These are phyloP conservation scores for Sambucus nigra DNA, from an alignment of 129 eudicot genomes.

Conservation along the genomic window DNA sequence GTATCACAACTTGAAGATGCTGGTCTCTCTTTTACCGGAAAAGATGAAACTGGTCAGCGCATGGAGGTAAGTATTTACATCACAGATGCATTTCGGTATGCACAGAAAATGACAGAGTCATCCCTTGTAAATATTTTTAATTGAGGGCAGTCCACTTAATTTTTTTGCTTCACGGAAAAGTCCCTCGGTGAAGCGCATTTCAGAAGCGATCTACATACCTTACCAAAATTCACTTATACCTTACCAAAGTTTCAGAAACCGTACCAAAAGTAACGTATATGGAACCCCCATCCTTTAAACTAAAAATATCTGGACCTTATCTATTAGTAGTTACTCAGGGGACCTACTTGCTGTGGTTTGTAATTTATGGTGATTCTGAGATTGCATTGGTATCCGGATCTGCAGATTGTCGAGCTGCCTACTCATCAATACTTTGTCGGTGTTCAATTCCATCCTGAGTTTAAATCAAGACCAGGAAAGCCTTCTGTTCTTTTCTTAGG, in stretches of 20 bases:
- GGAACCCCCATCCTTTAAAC: too few species aligned
- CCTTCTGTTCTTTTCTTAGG: constrained; percentile 92
- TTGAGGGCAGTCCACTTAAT: too few species aligned
- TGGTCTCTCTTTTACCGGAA: constrained; percentile 82
- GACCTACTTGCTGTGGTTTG: neutral
- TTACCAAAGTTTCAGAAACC: too few species aligned
- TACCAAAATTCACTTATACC: too few species aligned
- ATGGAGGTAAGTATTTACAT: constrained; percentile 57
- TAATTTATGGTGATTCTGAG: constrained; percentile 2
- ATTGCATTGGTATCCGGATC: neutral
- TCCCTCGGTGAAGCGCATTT: too few species aligned
- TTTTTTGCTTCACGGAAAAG: too few species aligned
- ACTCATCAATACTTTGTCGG: constrained; percentile 82
- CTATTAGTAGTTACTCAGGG: too few species aligned
- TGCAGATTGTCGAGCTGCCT: constrained; percentile 77
- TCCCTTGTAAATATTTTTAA: neutral
- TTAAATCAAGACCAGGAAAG: constrained; percentile 81
- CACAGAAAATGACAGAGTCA: neutral
- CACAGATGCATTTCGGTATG: neutral
- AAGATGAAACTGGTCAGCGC: constrained; percentile 88
- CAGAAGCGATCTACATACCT: too few species aligned
- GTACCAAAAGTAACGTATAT: too few species aligned
- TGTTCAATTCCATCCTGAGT: constrained; percentile 94
- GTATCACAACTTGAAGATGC: constrained; percentile 74
- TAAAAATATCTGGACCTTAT: too few species aligned